Base-by-base conservation (phyloP, 108 stramenopile genomes). In the Stephanodiscus minutulus region DNA sequence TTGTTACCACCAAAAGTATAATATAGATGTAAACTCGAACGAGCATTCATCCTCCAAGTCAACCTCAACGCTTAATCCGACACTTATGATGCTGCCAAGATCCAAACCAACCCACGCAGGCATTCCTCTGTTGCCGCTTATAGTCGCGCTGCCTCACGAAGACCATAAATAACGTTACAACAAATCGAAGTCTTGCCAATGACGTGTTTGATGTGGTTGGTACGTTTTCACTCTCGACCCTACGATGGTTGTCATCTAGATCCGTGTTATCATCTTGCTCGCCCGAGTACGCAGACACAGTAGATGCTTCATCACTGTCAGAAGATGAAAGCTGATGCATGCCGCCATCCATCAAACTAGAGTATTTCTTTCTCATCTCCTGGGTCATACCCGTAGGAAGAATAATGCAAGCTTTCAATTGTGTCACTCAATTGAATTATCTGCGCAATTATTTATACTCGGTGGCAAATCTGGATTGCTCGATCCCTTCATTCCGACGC, bases 91-190 rank as follows among this genome's bases (percentile, higher is more conserved):
- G 60, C 57, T 21, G 11, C 24, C 24, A 28, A 25, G 18, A 54
- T 64, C 11, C 12, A 12, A 44, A 44, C 43, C 43, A 44, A 44
- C 43, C 13, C 15, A 44, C 13, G 12, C 43, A 44, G 13, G 43
- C 43, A 12, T 44, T 44, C 77, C 77, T 5, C 25, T 25, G 21
- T 70, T 78, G 22, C 77, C 70, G 9, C 20, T n/a, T n/a, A n/a
- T n/a, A 68, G 57, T 41, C 87, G 67, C 11, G 90, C 88, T 25
- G 88, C 90, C 71, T 93, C 88, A 55, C 90, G 66, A 10, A 93
- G 66, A n/a, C 87, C 86, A 56, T 79, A 79, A 15, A 91, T 0
- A 87, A 88, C 9, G 86, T 76, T n/a, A 93, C 92, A 27, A 87
- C 83, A 58, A 83, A 93, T 59, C 85, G 76, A 35, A 93, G 73